Percentiles rank a stretch among this genome's conserved stretches.
Evolutionary conservation across 2,329 filamentous ascomycete genomes (phyloP).

Genomic region (Pseudogymnoascus sp.): DNA sequence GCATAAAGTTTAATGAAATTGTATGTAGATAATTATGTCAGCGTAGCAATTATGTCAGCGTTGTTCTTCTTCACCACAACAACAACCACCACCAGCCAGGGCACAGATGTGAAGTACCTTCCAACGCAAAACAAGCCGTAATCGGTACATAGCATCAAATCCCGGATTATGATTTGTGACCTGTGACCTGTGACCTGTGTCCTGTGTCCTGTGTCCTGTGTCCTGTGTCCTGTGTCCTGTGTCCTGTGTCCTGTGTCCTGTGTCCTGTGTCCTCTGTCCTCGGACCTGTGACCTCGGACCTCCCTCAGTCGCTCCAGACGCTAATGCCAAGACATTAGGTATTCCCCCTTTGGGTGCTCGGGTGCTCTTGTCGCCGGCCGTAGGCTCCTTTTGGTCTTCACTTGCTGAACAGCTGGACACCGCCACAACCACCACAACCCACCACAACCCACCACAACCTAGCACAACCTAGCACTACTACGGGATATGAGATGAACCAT

Average conservation of each 20-base stretch:
- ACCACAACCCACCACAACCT: too few relatives aligned
- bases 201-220: too few relatives aligned
- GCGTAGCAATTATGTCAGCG: background rate
- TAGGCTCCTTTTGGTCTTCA: background rate
- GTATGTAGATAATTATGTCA: background rate
- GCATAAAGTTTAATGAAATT: background rate
- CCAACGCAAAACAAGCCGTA: background rate
- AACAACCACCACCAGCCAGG: too few relatives aligned
- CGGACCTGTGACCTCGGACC: too few relatives aligned
- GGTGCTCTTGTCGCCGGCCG: background rate
- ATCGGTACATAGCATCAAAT: background rate
- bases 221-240: too few relatives aligned
- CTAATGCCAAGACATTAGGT: too few relatives aligned
- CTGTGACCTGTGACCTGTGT: too few relatives aligned
- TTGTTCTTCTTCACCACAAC: background rate
- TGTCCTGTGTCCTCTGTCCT: too few relatives aligned
- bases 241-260: too few relatives aligned
- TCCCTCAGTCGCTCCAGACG: too few relatives aligned
- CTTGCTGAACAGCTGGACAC: too few relatives aligned
- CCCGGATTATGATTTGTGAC: background rate
- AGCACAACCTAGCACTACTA: background rate
- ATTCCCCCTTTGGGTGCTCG: background rate
- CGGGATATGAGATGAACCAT: background rate
- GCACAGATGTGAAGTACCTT: background rate
- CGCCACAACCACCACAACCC: too few relatives aligned